Evolutionary conservation across 2,329 filamentous ascomycete species (phyloP).

Genomic region (Neonectria neomacrospora): DNA sequence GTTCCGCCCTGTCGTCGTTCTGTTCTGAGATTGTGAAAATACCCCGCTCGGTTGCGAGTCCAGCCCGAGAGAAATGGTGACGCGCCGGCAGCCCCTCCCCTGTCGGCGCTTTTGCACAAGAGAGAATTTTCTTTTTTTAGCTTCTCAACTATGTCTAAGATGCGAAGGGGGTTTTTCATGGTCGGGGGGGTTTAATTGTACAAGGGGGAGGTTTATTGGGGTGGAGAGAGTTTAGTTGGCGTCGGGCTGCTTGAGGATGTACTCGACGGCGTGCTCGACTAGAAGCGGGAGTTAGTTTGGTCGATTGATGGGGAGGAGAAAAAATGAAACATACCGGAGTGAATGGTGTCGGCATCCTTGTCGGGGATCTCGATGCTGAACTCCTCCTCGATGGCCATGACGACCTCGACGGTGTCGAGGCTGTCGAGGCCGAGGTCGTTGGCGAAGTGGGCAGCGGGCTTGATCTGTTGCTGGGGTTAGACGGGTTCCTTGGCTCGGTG

Average conservation of each 20-base stretch:
- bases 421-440: constrained; percentile 98
- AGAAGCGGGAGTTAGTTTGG: constrained; percentile 27
- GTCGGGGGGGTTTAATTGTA: constrained; percentile 42
- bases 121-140: constrained; percentile 10
- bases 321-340: constrained; percentile 78
- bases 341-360: constrained; percentile 94
- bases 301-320: too few species aligned
- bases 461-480: constrained; percentile 70
- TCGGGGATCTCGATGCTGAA: constrained; percentile 96
- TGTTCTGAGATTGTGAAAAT: neutral
- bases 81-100: constrained; percentile 23
- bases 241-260: constrained; percentile 93
- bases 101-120: constrained; percentile 21
- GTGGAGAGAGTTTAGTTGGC: constrained; percentile 67
- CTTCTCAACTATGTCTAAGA: constrained; percentile 34
- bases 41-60: constrained; percentile 1
- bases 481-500: constrained; percentile 16
- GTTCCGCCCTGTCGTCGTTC: neutral
- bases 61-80: constrained; percentile 7
- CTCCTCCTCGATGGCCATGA: constrained; percentile 99
- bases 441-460: constrained; percentile 85
- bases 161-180: constrained; percentile 22
- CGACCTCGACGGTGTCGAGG: constrained; percentile 98
- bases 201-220: constrained; percentile 34
- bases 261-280: constrained; percentile 96